Conservation (phyloP, 345 rosid species). For the Hypericum androsaemum region DNA sequence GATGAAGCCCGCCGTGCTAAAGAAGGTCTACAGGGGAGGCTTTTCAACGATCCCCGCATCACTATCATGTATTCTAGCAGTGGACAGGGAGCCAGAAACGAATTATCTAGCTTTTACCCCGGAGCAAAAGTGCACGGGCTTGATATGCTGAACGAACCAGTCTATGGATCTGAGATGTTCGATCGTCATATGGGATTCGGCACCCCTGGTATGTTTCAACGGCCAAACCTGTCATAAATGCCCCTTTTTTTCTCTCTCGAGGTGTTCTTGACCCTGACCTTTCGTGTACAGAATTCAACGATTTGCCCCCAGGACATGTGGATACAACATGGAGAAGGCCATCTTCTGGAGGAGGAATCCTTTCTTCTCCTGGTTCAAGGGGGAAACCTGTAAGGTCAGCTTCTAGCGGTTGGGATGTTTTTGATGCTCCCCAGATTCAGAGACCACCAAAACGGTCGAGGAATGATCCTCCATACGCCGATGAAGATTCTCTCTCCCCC, state of each 20-base stretch:
- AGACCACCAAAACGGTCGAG: conserved; percentile 64
- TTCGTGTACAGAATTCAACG: conserved; percentile 43
- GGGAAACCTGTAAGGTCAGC: conserved; percentile 40
- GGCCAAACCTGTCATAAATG: conserved; percentile 27
- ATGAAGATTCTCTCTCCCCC: conserved; percentile 38
- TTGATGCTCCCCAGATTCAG: conserved; percentile 45
- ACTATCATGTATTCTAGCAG: conserved; percentile 75
- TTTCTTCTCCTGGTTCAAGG: conserved; percentile 46
- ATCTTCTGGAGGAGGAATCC: conserved; percentile 45
- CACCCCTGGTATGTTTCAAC: conserved; percentile 27
- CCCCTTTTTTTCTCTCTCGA: conserved; percentile 33
- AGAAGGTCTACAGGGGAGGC: conserved; percentile 88
- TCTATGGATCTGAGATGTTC: conserved; percentile 29
- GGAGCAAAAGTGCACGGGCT: conserved; percentile 49
- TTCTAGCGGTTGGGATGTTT: conserved; percentile 67
- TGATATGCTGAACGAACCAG: conserved; percentile 44
- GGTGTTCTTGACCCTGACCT: conserved; percentile 41
- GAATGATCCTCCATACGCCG: conserved; percentile 42
- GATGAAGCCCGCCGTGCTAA: conserved; percentile 96
- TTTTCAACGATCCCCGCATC: conserved; percentile 84
- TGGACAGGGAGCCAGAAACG: conserved; percentile 55
- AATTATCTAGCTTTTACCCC: conserved; percentile 34
- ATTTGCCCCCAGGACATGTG: conserved; percentile 24
- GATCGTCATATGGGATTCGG: conserved; percentile 36
- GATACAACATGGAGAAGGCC: conserved; percentile 57